Percentiles rank a stretch among this genome's conserved stretches.
These are phyloP conservation scores for Gregarina niphandrodes DNA, from an alignment of 169 alveolate genomes.

Conservation along the genomic window DNA sequence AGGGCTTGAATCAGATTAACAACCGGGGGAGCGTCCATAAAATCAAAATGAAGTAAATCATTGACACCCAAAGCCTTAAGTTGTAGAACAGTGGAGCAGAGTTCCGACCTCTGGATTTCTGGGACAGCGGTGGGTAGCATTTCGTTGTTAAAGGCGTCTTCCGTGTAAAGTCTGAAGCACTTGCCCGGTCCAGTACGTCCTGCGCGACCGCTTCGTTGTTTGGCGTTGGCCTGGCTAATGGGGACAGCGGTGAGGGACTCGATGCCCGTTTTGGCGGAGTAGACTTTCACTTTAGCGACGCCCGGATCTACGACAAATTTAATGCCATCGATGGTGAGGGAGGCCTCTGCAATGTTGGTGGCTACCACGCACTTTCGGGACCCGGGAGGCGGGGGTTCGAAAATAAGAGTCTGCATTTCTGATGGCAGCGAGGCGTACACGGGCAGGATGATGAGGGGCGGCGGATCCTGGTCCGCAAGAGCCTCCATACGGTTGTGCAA, in stretches of 20 bases:
- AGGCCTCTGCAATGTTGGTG: slow-evolving; percentile 99
- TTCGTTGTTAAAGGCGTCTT: slow-evolving; percentile 82
- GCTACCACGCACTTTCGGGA: slow-evolving; percentile 92
- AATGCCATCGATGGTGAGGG: slow-evolving; percentile 92
- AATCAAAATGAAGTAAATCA: slow-evolving; percentile 88
- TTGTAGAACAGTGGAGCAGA: slow-evolving; percentile 86
- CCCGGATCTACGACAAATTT: slow-evolving; percentile 99
- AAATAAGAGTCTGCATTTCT: slow-evolving; percentile 82
- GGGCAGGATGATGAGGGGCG: slow-evolving; percentile 79
- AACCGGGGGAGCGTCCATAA: slow-evolving; percentile 96
- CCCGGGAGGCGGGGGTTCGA: slow-evolving; percentile 93
- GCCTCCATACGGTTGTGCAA: slow-evolving; percentile 48
- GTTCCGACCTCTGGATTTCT: slow-evolving; percentile 93
- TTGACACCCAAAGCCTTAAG: slow-evolving; percentile 98
- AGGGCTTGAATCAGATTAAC: slow-evolving; percentile 83
- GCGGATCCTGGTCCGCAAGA: slow-evolving; percentile 73
- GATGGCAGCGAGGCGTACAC: slow-evolving; percentile 89
- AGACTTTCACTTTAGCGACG: slow-evolving; percentile 80
- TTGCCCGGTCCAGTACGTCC: slow-evolving; percentile 96
- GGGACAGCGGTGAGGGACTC: slow-evolving; percentile 89
- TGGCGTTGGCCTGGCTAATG: slow-evolving; percentile 88
- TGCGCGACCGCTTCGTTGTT: slow-evolving; percentile 98
- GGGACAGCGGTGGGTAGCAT: slow-evolving; percentile 97
- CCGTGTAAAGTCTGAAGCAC: slow-evolving; percentile 92
- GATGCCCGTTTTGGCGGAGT: slow-evolving; percentile 91